phyloP scores from a whole-genome alignment of 2,329 filamentous ascomycete species.

The Sporothrix pseudoabietina region DNA sequence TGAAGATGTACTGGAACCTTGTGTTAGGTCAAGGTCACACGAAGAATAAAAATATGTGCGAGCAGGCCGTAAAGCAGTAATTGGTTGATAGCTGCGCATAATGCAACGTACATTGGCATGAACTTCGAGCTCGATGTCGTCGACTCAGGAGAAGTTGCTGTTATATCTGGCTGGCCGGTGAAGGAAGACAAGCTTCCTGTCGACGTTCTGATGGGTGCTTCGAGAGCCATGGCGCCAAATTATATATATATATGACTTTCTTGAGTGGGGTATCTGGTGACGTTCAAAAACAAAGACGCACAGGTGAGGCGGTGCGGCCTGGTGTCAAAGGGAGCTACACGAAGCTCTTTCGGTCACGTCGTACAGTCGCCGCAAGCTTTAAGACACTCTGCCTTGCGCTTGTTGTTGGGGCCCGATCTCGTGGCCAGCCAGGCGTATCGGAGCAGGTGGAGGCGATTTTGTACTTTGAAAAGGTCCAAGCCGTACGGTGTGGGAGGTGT shows the following conservation, averaged over 20 bases:
- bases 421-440: slow-evolving; percentile 24
- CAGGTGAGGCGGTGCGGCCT: slow-evolving; percentile 1
- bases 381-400: slow-evolving; percentile 23
- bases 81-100: background rate
- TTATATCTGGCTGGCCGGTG: slow-evolving; percentile 58
- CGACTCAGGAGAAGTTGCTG: slow-evolving; percentile 56
- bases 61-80: slow-evolving; percentile 33
- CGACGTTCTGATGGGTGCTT: slow-evolving; percentile 65
- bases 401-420: slow-evolving; percentile 1
- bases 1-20: slow-evolving; percentile 44
- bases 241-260: slow-evolving; percentile 18
- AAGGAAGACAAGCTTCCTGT: slow-evolving; percentile 59
- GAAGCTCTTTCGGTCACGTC: slow-evolving; percentile 6
- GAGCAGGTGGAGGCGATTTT: background rate
- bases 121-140: slow-evolving; percentile 53
- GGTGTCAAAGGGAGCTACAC: background rate
- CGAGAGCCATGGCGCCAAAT: slow-evolving; percentile 55
- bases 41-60: slow-evolving; percentile 49
- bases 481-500: background rate
- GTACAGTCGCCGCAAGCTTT: background rate
- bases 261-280: background rate
- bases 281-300: background rate
- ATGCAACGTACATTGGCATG: slow-evolving; percentile 54
- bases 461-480: background rate
- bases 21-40: slow-evolving; percentile 50